Conservation (phyloP, 2,329 filamentous ascomycete genomes). For the Penicillium verrucosum region DNA sequence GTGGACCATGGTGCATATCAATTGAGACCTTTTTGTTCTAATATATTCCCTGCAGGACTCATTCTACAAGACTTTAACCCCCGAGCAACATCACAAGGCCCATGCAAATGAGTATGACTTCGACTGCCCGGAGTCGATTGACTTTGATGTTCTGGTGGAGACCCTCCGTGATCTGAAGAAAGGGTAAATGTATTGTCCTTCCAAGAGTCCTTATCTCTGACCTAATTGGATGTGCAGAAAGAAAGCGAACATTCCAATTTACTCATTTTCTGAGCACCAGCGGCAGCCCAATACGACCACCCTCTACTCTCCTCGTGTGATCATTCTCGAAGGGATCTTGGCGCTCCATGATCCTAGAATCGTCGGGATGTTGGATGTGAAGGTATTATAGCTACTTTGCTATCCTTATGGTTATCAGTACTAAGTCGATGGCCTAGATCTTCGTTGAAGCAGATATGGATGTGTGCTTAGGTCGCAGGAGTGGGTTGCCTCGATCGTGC, state of each 20-base stretch:
- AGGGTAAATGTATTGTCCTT: constrained; percentile 60
- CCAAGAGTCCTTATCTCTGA: neutral
- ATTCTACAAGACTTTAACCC: constrained; percentile 86
- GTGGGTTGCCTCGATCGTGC: constrained; percentile 49
- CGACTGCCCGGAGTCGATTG: constrained; percentile 88
- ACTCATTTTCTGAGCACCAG: constrained; percentile 91
- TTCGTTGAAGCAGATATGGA: constrained; percentile 96
- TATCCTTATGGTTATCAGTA: neutral
- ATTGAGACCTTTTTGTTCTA: neutral
- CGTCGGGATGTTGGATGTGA: constrained; percentile 84
- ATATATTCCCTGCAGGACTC: constrained; percentile 64
- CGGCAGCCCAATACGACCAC: constrained; percentile 74
- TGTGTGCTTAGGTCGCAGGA: constrained; percentile 82
- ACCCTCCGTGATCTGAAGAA: constrained; percentile 80
- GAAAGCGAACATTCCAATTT: constrained; percentile 80
- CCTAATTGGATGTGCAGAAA: constrained; percentile 26
- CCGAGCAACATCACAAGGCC: constrained; percentile 73
- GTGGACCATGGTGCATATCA: neutral
- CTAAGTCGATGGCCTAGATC: constrained; percentile 52
- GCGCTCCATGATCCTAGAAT: constrained; percentile 86
- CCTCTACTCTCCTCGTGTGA: constrained; percentile 93
- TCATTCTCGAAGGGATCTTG: constrained; percentile 94
- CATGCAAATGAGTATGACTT: constrained; percentile 95
- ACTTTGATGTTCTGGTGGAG: constrained; percentile 85
- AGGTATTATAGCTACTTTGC: constrained; percentile 50